Conservation (phyloP, 768 basidiomycete genomes). For the Vishniacozyma victoriae region DNA sequence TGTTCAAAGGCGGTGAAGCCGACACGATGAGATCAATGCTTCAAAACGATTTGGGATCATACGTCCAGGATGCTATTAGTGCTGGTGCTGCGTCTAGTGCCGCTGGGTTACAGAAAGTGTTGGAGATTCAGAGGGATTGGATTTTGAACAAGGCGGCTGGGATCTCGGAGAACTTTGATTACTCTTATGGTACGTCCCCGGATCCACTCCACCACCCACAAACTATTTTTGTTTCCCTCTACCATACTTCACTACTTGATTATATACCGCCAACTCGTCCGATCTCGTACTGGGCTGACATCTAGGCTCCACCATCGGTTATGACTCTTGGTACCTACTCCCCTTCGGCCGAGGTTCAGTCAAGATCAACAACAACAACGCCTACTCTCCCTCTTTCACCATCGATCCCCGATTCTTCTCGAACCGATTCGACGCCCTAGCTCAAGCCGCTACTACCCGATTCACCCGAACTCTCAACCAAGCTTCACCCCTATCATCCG, state of each 20-base stretch:
- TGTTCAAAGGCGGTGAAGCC: slow-evolving; percentile 21
- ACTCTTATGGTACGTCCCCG: slow-evolving; percentile 11
- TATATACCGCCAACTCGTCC: too few relatives aligned
- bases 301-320: slow-evolving; percentile 4
- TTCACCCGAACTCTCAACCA: slow-evolving; percentile 22
- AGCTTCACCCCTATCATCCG: slow-evolving; percentile 9
- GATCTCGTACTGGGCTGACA: too few relatives aligned
- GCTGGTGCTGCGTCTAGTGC: slow-evolving; percentile 25
- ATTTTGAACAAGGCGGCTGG: slow-evolving; percentile 33
- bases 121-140: slow-evolving; percentile 38
- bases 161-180: slow-evolving; percentile 33
- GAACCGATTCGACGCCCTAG: slow-evolving; percentile 28
- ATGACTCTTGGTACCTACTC: slow-evolving; percentile 35
- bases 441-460: slow-evolving; percentile 31
- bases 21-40: slow-evolving; percentile 20
- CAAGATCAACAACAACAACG: slow-evolving; percentile 30
- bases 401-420: slow-evolving; percentile 36
- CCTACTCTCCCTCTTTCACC: slow-evolving; percentile 15
- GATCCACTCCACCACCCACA: too few relatives aligned
- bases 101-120: slow-evolving; percentile 19
- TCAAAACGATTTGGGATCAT: slow-evolving; percentile 27
- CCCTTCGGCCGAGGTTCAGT: slow-evolving; percentile 37
- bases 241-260: too few relatives aligned
- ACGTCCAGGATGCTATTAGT: slow-evolving; percentile 31
- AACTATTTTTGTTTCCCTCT: too few relatives aligned